Evolutionary conservation across 108 stramenopile species (phyloP), one percentile per base, ranked within the genome.

Genomic region (Cyclotella choctawhatcheeana): DNA sequence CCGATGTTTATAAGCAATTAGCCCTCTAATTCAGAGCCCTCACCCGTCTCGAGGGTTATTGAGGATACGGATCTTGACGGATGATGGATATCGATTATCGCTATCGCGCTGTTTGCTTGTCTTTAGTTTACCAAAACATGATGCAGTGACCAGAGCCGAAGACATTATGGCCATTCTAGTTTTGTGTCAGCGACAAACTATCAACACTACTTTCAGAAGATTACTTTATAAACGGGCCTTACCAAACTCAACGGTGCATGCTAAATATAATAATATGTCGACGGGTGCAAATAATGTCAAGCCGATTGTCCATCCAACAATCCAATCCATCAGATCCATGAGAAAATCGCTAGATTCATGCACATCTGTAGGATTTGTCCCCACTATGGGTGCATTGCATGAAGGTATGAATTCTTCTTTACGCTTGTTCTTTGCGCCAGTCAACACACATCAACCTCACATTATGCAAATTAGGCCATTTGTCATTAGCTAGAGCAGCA

Each of bases 351-450:
- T 71, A 32, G 48, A 60, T 52, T 64, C 83, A 0, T 61, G 68
- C 33, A 26, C 71, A 12, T 84, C 75, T 24, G 86, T 96, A 45
- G 95, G 95, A 14, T 96, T 98, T 60, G 99, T 99, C 12, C 99
- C 99, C 0, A 99, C 99, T 5, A 99, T 99, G 99, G 99, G 99
- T 51, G 98, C 98, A 2, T 78, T 99, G n/a, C 99, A 99, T 74
- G 96, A 90, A 67, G 99, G 84, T 81, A 54, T 59, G 66, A 17
- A n/a, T n/a, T 10, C 4, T n/a, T 17, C 8, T n/a, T n/a, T n/a
- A 48, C 4, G n/a, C 4, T 48, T 29, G 25, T 24, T n/a, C 22
- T 7, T 64, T 3, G 7, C 48, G 22, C 6, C 27, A 29, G 10
- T 2, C 40, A 35, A 27, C 37, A 40, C 59, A 18, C 45, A 18